A percentile compares a stretch with the other conserved stretches of the same genome.
These are phyloP conservation scores for Saccharomyces pastorianus DNA, from an alignment of 1,139 yeast genomes.

Conservation along the genomic window DNA sequence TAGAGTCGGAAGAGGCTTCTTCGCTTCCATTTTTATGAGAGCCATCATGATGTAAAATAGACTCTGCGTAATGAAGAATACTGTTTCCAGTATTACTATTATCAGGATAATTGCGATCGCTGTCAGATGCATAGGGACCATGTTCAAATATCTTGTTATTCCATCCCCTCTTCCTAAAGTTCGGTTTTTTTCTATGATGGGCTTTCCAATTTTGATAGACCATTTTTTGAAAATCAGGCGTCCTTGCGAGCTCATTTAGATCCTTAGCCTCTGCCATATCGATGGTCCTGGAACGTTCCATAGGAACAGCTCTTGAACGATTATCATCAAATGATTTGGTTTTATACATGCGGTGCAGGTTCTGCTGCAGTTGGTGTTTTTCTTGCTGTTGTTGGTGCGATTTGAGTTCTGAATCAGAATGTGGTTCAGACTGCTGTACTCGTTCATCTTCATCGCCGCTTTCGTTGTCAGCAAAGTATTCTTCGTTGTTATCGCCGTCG, in stretches of 20 bases:
- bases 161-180: constrained; percentile 17
- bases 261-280: constrained; percentile 33
- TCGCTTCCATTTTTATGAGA: background rate
- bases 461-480: constrained; percentile 30
- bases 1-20: background rate
- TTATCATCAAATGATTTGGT: background rate
- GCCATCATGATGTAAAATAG: constrained; percentile 5
- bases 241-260: constrained; percentile 29
- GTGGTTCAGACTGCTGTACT: background rate
- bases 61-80: constrained; percentile 6
- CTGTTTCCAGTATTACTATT: constrained; percentile 20
- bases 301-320: constrained; percentile 13
- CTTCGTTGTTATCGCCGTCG: constrained; percentile 28
- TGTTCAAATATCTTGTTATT: constrained; percentile 6
- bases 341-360: background rate
- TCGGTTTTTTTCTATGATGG: constrained; percentile 14
- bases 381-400: background rate
- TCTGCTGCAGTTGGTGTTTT: background rate
- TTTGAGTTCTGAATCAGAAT: background rate
- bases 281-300: constrained; percentile 42
- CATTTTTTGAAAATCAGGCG: constrained; percentile 42
- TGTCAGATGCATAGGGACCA: constrained; percentile 13
- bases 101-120: constrained; percentile 7
- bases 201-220: constrained; percentile 30
- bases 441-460: constrained; percentile 18